Base-by-base conservation (phyloP, 1,284 basidiomycete genomes). In the Ganoderma leucocontextum region DNA sequence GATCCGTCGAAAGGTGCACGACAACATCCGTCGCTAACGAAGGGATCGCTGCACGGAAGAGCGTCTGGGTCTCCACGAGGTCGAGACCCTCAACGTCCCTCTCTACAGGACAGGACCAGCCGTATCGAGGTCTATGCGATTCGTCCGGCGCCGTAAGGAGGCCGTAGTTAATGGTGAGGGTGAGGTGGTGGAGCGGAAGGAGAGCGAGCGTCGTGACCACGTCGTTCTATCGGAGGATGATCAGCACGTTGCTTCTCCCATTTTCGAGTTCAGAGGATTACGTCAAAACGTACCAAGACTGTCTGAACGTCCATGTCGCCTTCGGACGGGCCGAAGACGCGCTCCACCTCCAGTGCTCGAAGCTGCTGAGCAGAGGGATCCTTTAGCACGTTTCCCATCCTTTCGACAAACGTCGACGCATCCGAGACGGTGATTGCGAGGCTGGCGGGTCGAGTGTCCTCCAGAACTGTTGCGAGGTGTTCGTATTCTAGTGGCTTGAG, bases 131-230 rank as follows among this genome's bases (percentile, higher is more conserved):
- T 7, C 58, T 39, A 41, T 60, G 6, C 5, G 22, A 29, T n/a
- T 39, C 38, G 36, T 22, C 38, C 12, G 58, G 58, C 13, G 36
- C 58, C 0, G 33, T 36, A 9, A 66, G 63, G 5, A 62, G 55
- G 42, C 57, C 63, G 62, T 62, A 62, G 52, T 67, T 67, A 13
- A 72, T 33, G 0, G 64, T 67, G 52, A 72, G 62, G 17, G 19
- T 22, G 41, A 69, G 61, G 4, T n/a, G 61, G 17, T 36, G 67
- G 10, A 69, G 61, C 6, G 67, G 55, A 2, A 64, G 22, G 17
- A 29, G 8, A 19, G 15, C 33, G 17, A 69, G 33, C 2, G 63
- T 44, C 2, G 5, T 38, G n/a, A 38, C 15, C 13, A 71, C 60
- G 15, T 59, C 25, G 8, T 64, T 52, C 70, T 71, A 39, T 53